Evolutionary conservation across 371 early-diverging fungal genomes (phyloP).

Genomic region (Entomophthora muscae): DNA sequence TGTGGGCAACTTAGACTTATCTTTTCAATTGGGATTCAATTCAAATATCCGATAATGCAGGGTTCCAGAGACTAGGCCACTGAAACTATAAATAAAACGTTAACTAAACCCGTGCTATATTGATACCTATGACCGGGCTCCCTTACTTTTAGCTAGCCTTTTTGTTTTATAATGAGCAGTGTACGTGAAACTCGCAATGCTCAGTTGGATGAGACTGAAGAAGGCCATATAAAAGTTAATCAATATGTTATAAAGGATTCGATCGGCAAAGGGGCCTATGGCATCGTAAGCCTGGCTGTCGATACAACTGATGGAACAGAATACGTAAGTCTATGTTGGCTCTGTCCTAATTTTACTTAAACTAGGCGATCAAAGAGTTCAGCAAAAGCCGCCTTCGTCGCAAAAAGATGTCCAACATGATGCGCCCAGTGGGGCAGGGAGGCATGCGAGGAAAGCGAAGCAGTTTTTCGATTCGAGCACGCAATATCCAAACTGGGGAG

Average conservation of each 20-base stretch:
- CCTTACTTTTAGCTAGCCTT: too few species aligned
- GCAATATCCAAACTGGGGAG: background rate
- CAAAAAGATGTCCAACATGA: slow-evolving; percentile 34
- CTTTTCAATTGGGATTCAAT: too few species aligned
- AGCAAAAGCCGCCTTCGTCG: slow-evolving; percentile 65
- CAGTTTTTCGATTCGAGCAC: slow-evolving; percentile 12
- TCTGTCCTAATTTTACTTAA: background rate
- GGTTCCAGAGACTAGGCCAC: too few species aligned
- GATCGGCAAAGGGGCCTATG: slow-evolving; percentile 79
- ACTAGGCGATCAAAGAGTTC: slow-evolving; percentile 81
- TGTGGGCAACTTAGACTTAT: too few species aligned
- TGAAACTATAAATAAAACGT: too few species aligned
- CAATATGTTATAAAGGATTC: slow-evolving; percentile 54
- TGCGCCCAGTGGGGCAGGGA: slow-evolving; percentile 17
- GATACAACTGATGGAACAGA: slow-evolving; percentile 29
- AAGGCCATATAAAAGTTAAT: slow-evolving; percentile 51
- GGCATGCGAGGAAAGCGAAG: slow-evolving; percentile 22
- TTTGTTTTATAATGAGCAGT: background rate
- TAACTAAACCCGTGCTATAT: too few species aligned
- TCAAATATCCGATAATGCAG: too few species aligned
- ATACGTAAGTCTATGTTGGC: slow-evolving; percentile 27
- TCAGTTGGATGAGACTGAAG: slow-evolving; percentile 38
- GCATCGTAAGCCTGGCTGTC: slow-evolving; percentile 63
- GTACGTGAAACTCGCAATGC: slow-evolving; percentile 28
- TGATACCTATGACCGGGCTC: too few species aligned